Conservation (phyloP, 305 asterid genomes). For the Coffea humblotiana region DNA sequence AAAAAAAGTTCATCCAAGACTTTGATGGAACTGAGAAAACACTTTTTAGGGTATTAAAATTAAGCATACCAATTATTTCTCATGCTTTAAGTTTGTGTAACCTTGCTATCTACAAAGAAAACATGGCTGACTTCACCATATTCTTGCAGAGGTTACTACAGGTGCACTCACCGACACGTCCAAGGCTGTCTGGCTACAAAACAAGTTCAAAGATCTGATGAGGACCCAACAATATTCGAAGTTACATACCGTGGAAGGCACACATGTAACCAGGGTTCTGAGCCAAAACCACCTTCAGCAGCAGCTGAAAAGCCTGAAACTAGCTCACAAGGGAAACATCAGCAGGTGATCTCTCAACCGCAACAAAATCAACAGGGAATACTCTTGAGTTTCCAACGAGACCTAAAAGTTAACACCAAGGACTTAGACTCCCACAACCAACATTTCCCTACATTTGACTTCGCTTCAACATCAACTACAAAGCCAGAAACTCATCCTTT, state of each 20-base stretch:
- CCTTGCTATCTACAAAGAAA: neutral
- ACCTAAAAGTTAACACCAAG: slow-evolving; percentile 34
- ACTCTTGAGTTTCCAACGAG: slow-evolving; percentile 41
- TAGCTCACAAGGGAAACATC: slow-evolving; percentile 15
- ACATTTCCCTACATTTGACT: slow-evolving; percentile 25
- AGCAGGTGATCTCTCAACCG: slow-evolving; percentile 17
- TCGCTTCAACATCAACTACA: slow-evolving; percentile 30
- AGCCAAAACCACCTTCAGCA: slow-evolving; percentile 18
- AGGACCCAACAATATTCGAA: slow-evolving; percentile 50
- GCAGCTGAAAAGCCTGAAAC: slow-evolving; percentile 34
- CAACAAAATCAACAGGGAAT: slow-evolving; percentile 28
- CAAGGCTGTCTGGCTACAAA: slow-evolving; percentile 73
- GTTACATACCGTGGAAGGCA: slow-evolving; percentile 63
- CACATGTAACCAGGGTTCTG: slow-evolving; percentile 48
- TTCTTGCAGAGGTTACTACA: slow-evolving; percentile 64
- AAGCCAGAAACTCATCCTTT: slow-evolving; percentile 27
- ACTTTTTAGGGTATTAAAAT: neutral
- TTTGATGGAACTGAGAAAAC: neutral
- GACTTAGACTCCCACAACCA: slow-evolving; percentile 29
- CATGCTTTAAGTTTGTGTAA: neutral
- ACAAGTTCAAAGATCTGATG: slow-evolving; percentile 66
- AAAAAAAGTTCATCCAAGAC: neutral
- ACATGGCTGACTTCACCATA: neutral
- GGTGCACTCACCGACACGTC: slow-evolving; percentile 54
- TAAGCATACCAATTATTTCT: neutral